Base-by-base conservation (phyloP, 805 yeast species). In the Henningerozyma blattae region DNA sequence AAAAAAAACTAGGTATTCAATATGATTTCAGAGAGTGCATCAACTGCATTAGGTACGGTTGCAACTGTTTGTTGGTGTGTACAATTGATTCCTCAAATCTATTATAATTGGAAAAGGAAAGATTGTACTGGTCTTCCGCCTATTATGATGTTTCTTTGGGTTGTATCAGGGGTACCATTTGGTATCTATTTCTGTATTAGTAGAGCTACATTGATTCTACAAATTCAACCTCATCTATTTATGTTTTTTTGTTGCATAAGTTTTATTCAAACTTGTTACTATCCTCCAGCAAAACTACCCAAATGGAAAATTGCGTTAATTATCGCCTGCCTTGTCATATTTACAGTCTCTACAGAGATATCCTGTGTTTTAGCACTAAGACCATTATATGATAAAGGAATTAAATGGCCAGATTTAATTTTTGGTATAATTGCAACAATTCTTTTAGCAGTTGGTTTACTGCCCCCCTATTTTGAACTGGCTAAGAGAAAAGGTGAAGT, bases 61-160 rank as follows among this genome's bases (percentile, higher is more conserved):
- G 96, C 95, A 5, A 89, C 97, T 0, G 75, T 87, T 2, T 68
- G 82, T 37, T 89, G 96, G 96, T 87, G 96, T 55, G 62, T 87
- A 42, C 96, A 89, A 58, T 61, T 89, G 42, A 65, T 86, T 1
- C 96, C 96, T 2, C 97, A 83, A 50, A 77, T 87, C 30, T 64
- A 74, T 37, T 65, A 75, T 51, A 87, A 89, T 52, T 86, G 70
- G 60, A 65, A 66, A 37, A 68, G 70, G 7, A 85, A 89, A 47
- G 75, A 85, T 50, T 81, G 94, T 38, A 80, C 76, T 18, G 96
- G 97, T 0, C 59, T 87, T 8, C 95, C 94, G 1, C 86, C 87
- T 4, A n/a, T 70, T 24, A 86, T 89, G 95, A 68, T 84, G 73
- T 70, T 84, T 37, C 56, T 85, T 17, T 87, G 96, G 95, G 75